phyloP scores from a whole-genome alignment of 805 yeast species.

The Peterozyma toletana region DNA sequence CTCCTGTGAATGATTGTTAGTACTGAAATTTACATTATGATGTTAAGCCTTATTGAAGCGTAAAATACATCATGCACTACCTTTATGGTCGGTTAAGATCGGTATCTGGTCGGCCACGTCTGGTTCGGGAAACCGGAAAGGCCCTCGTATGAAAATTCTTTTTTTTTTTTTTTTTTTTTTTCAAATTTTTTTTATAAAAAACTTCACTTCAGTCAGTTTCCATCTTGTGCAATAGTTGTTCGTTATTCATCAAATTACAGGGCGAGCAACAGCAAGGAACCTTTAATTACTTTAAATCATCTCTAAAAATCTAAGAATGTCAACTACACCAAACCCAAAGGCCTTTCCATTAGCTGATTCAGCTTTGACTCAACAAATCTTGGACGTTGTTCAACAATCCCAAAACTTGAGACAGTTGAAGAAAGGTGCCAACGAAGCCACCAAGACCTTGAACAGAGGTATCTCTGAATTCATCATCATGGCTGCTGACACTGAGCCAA shows the following conservation, averaged over 20 bases:
- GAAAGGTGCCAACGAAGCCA: constrained; percentile 99
- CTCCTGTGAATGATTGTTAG: too few species aligned
- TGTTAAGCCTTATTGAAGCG: too few species aligned
- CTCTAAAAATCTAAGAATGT: constrained; percentile 34
- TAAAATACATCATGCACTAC: too few species aligned
- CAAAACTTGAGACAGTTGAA: constrained; percentile 96
- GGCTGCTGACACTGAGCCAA: constrained; percentile 99
- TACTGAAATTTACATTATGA: too few species aligned
- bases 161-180: neutral
- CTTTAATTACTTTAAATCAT: constrained; percentile 20
- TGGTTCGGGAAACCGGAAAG: too few species aligned
- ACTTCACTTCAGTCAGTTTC: neutral
- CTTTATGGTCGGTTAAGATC: too few species aligned
- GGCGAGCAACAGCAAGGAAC: constrained; percentile 53
- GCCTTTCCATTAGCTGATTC: constrained; percentile 99
- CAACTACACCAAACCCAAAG: constrained; percentile 84
- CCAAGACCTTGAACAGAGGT: constrained; percentile 99
- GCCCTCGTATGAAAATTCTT: neutral
- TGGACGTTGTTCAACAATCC: constrained; percentile 97
- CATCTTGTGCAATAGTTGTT: neutral
- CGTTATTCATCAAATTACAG: constrained; percentile 11
- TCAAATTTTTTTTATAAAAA: neutral
- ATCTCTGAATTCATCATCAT: constrained; percentile 97
- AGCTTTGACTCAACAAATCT: constrained; percentile 89
- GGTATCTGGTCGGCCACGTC: too few species aligned